Evolutionary conservation across 306 rosid species (phyloP), one percentile per base, ranked within the genome.

Genomic region (Heteromeles arbutifolia): DNA sequence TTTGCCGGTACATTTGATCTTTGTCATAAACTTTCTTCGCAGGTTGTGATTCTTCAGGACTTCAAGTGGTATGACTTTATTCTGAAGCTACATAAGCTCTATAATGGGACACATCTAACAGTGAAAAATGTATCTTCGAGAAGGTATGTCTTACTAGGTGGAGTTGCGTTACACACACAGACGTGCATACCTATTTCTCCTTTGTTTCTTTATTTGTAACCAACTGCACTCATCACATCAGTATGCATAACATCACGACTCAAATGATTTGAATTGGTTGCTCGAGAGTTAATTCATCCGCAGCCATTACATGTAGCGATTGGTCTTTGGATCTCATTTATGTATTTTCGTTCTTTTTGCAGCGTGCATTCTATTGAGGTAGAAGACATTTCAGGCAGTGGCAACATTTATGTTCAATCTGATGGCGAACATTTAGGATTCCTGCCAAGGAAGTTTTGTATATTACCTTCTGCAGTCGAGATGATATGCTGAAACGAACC

Each of bases 341-440:
- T 43, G 18, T 34, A 5, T 8, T 45, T 28, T 41, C 59, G 28
- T 84, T 73, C 48, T 70, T 69, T 41, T 59, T 73, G 77, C 79
- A 95, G 98, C 0, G 86, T 85, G 58, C 85, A 50, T 56, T 90
- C 93, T 1, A 86, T 95, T 29, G 97, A 92, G 80, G 92, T 95
- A 72, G 92, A 92, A 75, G 96, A 89, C 78, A 79, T 89, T 53
- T 86, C 90, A 11, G 89, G 93, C 73, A 82, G 59, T 41, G 88
- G 88, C 59, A 82, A 78, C 65, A 72, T 92, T 69, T 86, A 84
- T 74, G 90, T 95, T 77, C 98, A 95, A 86, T 89, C 97, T 28
- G 98, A 95, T 70, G 98, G 98, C 26, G 98, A 95, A 68, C 87
- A 90, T 86, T 67, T 95, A 77, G 98, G 98, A 39, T 92, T 87